A percentile compares a stretch with the other conserved stretches of the same genome.
These are phyloP conservation scores for Wickerhamiella occidentalis DNA, from an alignment of 805 yeast genomes.

Conservation along the genomic window DNA sequence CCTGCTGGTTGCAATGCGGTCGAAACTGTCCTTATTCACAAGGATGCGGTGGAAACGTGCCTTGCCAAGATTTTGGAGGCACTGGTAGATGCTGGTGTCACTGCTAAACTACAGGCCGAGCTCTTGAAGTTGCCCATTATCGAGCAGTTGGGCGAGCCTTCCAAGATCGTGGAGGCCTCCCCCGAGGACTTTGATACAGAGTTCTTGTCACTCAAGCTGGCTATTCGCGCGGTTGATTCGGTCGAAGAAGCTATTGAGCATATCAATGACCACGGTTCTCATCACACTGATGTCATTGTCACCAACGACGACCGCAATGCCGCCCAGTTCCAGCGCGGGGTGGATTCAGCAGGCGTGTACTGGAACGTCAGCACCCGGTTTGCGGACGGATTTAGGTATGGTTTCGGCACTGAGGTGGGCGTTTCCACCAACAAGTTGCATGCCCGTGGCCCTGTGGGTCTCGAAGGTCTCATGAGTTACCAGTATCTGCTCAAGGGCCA, in stretches of 20 bases:
- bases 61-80: conserved; percentile 25
- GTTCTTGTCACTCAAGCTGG: conserved; percentile 70
- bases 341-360: conserved; percentile 93
- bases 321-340: conserved; percentile 62
- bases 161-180: conserved; percentile 30
- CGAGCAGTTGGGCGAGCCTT: conserved; percentile 21
- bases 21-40: conserved; percentile 63
- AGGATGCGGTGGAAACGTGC: conserved; percentile 30
- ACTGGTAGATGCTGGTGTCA: conserved; percentile 55
- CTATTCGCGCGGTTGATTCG: conserved; percentile 50
- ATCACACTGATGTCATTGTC: conserved; percentile 87
- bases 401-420: conserved; percentile 98
- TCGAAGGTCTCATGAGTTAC: conserved; percentile 91
- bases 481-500: conserved; percentile 86
- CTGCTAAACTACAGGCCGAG: conserved; percentile 40
- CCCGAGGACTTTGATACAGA: conserved; percentile 69
- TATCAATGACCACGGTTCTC: conserved; percentile 84
- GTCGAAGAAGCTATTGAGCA: conserved; percentile 69
- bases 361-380: conserved; percentile 97
- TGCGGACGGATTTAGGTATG: conserved; percentile 97
- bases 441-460: conserved; percentile 97
- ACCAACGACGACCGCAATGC: conserved; percentile 66
- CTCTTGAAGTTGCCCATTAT: conserved; percentile 36
- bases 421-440: conserved; percentile 94
- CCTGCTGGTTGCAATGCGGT: conserved; percentile 99